These are phyloP conservation scores for Colletotrichum sp. DNA, from an alignment of 2,329 filamentous ascomycete genomes.

Conservation along the genomic window DNA sequence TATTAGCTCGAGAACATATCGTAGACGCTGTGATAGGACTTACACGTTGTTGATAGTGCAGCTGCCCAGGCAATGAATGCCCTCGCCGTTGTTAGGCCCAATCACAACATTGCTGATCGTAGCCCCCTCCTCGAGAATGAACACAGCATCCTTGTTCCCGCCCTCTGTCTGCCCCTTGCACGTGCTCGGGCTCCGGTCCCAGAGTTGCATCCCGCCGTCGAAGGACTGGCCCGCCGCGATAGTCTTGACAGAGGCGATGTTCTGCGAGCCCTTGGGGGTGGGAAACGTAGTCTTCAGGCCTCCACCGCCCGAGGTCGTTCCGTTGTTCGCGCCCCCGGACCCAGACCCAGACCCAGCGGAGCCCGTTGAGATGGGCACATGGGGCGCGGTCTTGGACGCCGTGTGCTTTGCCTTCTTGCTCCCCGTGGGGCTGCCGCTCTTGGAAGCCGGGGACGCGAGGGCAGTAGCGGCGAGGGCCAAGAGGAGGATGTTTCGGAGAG, in stretches of 20 bases:
- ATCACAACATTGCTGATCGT: conserved; percentile 51
- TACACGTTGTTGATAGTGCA: conserved; percentile 39
- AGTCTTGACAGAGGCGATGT: conserved; percentile 10
- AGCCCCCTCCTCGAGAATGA: conserved; percentile 44
- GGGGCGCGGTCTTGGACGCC: not conserved
- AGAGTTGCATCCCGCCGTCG: conserved; percentile 24
- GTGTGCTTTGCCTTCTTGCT: not conserved
- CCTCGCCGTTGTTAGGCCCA: conserved; percentile 47
- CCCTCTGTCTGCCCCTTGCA: conserved; percentile 50
- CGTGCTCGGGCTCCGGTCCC: conserved; percentile 40
- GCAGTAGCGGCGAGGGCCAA: not conserved
- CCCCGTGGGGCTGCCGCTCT: not conserved
- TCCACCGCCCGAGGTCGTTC: not conserved
- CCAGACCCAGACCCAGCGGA: not conserved
- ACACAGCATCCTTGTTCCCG: conserved; percentile 43
- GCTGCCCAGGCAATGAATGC: conserved; percentile 48
- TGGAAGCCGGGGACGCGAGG: not conserved
- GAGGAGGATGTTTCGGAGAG: conserved; percentile 10
- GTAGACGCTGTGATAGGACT: not conserved
- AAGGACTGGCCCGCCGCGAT: conserved; percentile 15
- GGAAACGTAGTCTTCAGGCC: conserved; percentile 4
- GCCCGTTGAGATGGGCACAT: not conserved
- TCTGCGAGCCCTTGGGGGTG: conserved; percentile 10
- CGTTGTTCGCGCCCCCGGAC: not conserved
- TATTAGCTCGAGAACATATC: not conserved